phyloP scores from a whole-genome alignment of 2,329 filamentous ascomycete genomes.

The Cytospora chrysosperma region DNA sequence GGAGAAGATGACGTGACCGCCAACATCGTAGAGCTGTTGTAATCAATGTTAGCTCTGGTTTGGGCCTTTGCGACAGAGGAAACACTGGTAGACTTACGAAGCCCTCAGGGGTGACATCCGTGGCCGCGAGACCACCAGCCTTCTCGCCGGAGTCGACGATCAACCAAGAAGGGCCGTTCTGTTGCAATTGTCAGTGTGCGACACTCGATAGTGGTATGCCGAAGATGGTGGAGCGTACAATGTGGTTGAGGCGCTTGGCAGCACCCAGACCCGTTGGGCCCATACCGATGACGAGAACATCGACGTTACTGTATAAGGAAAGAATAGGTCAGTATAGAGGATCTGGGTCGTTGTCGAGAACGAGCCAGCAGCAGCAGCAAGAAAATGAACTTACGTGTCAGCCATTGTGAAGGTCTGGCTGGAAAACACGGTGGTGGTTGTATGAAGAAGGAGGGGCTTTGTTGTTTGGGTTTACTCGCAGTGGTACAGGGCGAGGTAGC shows the following conservation, averaged over 20 bases:
- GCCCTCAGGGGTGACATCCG: constrained; percentile 91
- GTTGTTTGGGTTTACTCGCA: constrained; percentile 16
- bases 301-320: constrained; percentile 67
- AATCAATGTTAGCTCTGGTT: not conserved
- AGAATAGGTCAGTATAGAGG: constrained; percentile 20
- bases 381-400: constrained; percentile 29
- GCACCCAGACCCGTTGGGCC: constrained; percentile 96
- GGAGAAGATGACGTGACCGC: constrained; percentile 97
- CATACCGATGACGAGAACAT: constrained; percentile 96
- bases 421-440: constrained; percentile 6
- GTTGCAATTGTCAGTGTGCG: constrained; percentile 29
- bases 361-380: not conserved
- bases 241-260: constrained; percentile 95
- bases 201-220: constrained; percentile 25
- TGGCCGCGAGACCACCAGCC: constrained; percentile 93
- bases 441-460: constrained; percentile 8
- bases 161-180: constrained; percentile 94
- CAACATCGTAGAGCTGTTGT: constrained; percentile 89
- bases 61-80: not conserved
- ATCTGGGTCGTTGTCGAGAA: not conserved
- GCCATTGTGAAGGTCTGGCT: constrained; percentile 29
- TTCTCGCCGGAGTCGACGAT: constrained; percentile 90
- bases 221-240: constrained; percentile 60
- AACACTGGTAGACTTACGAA: constrained; percentile 65
- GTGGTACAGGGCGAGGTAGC: not conserved